Evolutionary conservation across 139 green algal genomes (phyloP).

Genomic region (Closterium sp.): DNA sequence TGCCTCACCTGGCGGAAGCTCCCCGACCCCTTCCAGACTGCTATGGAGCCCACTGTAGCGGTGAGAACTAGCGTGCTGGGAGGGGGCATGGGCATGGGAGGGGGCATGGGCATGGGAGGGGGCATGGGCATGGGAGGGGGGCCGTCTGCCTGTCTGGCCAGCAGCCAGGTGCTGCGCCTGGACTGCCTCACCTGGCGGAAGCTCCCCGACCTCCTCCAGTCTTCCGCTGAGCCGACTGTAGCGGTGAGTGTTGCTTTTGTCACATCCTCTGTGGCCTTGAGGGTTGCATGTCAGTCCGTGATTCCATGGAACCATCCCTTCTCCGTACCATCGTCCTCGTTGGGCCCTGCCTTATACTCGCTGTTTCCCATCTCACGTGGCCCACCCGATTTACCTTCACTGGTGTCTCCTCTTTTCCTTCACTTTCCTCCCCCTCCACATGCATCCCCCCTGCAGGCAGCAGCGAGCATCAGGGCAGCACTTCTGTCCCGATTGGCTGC

Average conservation of each 20-base stretch:
- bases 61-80: background rate
- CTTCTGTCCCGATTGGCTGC: slow-evolving; percentile 7
- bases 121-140: background rate
- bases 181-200: slow-evolving; percentile 35
- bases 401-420: no score
- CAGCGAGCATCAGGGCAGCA: background rate
- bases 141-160: background rate
- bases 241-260: background rate
- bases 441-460: no score
- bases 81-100: background rate
- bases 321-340: background rate
- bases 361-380: no score
- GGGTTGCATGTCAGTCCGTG: background rate
- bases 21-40: background rate
- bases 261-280: no score
- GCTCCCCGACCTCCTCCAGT: background rate
- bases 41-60: background rate
- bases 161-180: slow-evolving; percentile 36
- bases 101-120: no score
- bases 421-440: no score
- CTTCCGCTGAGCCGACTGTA: background rate
- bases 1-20: slow-evolving; percentile 33
- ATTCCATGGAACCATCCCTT: no score
- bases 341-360: no score
- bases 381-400: no score